phyloP scores from a whole-genome alignment of 345 rosid genomes.

The Aquilaria sinensis region DNA sequence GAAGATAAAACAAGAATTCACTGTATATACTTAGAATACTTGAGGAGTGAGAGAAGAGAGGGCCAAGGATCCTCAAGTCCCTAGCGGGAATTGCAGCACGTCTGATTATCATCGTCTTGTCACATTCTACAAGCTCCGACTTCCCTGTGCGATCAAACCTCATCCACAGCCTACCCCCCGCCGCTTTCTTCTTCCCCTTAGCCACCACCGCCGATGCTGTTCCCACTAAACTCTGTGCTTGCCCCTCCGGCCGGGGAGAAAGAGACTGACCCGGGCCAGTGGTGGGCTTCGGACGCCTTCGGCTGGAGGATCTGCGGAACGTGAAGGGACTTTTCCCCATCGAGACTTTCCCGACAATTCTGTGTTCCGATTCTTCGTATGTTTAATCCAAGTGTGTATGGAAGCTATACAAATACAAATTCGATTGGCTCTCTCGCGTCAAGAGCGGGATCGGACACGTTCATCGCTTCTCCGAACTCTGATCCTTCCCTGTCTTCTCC shows the following conservation, averaged over 20 bases:
- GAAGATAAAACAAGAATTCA: not conserved
- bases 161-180: slow-evolving; percentile 93
- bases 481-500: slow-evolving; percentile 8
- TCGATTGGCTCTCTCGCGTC: not conserved
- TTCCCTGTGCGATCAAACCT: slow-evolving; percentile 70
- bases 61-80: slow-evolving; percentile 92
- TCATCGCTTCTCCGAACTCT: slow-evolving; percentile 4
- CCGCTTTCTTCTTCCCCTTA: slow-evolving; percentile 84
- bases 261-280: slow-evolving; percentile 10
- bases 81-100: slow-evolving; percentile 78
- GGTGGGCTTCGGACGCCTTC: slow-evolving; percentile 21
- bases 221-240: slow-evolving; percentile 9
- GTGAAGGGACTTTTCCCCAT: slow-evolving; percentile 51
- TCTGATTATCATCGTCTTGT: slow-evolving; percentile 67
- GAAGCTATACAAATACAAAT: too few relatives aligned
- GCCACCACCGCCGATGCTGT: slow-evolving; percentile 22
- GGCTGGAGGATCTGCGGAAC: slow-evolving; percentile 37
- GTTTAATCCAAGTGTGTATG: not conserved
- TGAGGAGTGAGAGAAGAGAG: slow-evolving; percentile 86
- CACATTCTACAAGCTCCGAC: slow-evolving; percentile 78
- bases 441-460: not conserved
- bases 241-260: slow-evolving; percentile 17
- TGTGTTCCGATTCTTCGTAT: not conserved
- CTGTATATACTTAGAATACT: slow-evolving; percentile 54
- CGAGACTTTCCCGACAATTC: not conserved